Evolutionary conservation across 768 basidiomycete genomes (phyloP).

Genomic region (Leucogyrophana mollusca): DNA sequence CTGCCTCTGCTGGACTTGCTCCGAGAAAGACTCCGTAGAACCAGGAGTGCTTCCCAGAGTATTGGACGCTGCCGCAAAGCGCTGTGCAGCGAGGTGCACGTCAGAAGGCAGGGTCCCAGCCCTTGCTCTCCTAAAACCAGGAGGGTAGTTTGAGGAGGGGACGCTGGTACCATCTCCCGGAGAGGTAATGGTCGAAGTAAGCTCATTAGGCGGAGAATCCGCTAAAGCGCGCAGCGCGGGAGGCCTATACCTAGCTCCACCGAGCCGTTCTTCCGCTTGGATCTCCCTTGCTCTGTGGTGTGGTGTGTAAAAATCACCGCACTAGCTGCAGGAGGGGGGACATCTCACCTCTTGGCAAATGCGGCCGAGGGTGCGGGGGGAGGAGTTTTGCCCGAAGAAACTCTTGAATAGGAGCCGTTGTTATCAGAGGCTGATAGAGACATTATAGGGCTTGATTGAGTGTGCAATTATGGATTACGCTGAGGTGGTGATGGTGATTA

Average conservation of each 20-base stretch:
- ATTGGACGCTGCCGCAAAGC: slow-evolving; percentile 68
- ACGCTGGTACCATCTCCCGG: slow-evolving; percentile 55
- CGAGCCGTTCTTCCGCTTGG: slow-evolving; percentile 71
- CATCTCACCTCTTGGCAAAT: slow-evolving; percentile 75
- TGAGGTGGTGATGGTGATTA: slow-evolving; percentile 35
- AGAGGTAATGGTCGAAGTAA: slow-evolving; percentile 54
- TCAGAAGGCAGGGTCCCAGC: slow-evolving; percentile 98
- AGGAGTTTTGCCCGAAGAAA: slow-evolving; percentile 84
- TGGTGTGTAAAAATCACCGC: slow-evolving; percentile 14
- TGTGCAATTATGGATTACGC: slow-evolving; percentile 81
- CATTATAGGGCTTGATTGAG: slow-evolving; percentile 68
- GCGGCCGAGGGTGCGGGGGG: slow-evolving; percentile 90
- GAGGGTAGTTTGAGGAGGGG: slow-evolving; percentile 75
- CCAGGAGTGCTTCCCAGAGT: slow-evolving; percentile 50
- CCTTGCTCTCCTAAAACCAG: slow-evolving; percentile 91
- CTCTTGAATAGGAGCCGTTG: slow-evolving; percentile 78
- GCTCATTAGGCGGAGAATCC: slow-evolving; percentile 73
- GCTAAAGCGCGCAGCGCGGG: slow-evolving; percentile 72
- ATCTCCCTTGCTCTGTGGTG: slow-evolving; percentile 75
- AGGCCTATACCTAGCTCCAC: slow-evolving; percentile 67
- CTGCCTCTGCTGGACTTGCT: slow-evolving; percentile 40
- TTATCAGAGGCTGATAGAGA: slow-evolving; percentile 87
- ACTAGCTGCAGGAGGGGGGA: slow-evolving; percentile 13
- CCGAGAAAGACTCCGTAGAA: slow-evolving; percentile 48
- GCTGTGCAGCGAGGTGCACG: slow-evolving; percentile 83